These are phyloP conservation scores for Aspergillus ostianus DNA, from an alignment of 495 filamentous ascomycete species.

Conservation along the genomic window DNA sequence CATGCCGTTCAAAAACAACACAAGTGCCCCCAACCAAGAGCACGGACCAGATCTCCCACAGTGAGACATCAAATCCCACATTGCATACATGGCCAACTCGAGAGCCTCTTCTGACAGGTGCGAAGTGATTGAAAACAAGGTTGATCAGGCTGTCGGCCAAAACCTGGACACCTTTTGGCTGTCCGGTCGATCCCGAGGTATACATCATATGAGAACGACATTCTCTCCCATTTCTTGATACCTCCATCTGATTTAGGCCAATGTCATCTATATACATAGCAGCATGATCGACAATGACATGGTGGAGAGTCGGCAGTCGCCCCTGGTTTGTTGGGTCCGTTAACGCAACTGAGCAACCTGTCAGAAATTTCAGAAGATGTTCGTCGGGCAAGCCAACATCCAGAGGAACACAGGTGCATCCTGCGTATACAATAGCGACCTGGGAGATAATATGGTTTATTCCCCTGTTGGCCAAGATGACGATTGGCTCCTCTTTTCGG, in stretches of 20 bases:
- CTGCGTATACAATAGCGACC: slow-evolving; percentile 8
- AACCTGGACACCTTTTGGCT: slow-evolving; percentile 14
- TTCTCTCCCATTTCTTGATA: background rate
- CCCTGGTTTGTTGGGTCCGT: background rate
- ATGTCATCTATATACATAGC: background rate
- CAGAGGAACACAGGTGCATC: slow-evolving; percentile 11
- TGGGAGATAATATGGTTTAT: slow-evolving; percentile 11
- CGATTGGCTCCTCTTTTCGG: too few relatives aligned
- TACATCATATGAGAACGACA: slow-evolving; percentile 10
- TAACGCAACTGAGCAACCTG: background rate
- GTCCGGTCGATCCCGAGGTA: slow-evolving; percentile 11
- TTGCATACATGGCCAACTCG: slow-evolving; percentile 5
- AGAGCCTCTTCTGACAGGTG: background rate
- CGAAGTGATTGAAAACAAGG: background rate
- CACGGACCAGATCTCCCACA: slow-evolving; percentile 12
- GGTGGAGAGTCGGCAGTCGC: background rate
- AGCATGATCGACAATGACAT: background rate
- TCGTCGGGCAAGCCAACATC: slow-evolving; percentile 6
- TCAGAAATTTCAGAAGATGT: slow-evolving; percentile 1
- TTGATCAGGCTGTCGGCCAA: slow-evolving; percentile 5
- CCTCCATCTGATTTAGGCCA: too few relatives aligned
- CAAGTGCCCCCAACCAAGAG: slow-evolving; percentile 3
- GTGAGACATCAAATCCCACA: slow-evolving; percentile 7
- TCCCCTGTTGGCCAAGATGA: background rate
- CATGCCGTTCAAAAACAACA: background rate